Evolutionary conservation across 352 stramenopile species (phyloP).

Genomic region (Globisporangium nagaii): DNA sequence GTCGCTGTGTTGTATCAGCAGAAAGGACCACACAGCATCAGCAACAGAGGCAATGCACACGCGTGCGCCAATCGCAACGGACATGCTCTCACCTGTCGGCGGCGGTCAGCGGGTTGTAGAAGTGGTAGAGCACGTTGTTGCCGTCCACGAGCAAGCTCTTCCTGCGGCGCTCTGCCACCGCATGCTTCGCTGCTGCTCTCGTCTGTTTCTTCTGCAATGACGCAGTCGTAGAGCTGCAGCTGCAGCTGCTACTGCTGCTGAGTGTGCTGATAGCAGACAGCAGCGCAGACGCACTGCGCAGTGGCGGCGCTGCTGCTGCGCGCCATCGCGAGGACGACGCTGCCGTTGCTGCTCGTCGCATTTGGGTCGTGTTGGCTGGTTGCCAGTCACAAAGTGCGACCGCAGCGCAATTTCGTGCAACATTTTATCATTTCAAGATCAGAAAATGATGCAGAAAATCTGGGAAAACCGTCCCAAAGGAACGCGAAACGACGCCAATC

Average conservation of each 20-base stretch:
- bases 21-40: neutral
- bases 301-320: neutral
- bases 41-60: neutral
- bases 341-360: constrained; percentile 4
- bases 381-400: constrained; percentile 10
- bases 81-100: constrained; percentile 23
- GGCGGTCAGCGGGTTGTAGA: constrained; percentile 36
- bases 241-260: neutral
- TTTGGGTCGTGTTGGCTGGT: neutral
- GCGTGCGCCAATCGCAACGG: neutral
- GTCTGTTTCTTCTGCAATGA: no score
- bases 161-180: constrained; percentile 8
- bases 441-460: neutral
- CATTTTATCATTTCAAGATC: neutral
- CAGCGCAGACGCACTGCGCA: neutral
- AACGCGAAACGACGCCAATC: constrained; percentile 2
- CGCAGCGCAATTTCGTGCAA: neutral
- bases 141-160: constrained; percentile 57
- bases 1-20: constrained; percentile 23
- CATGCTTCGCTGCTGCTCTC: neutral
- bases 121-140: constrained; percentile 63
- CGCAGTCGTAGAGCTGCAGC: neutral
- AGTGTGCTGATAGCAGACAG: neutral
- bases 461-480: neutral
- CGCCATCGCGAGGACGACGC: neutral